These are phyloP conservation scores for Echium plantagineum DNA, from an alignment of 257 asterid species.

Conservation along the genomic window DNA sequence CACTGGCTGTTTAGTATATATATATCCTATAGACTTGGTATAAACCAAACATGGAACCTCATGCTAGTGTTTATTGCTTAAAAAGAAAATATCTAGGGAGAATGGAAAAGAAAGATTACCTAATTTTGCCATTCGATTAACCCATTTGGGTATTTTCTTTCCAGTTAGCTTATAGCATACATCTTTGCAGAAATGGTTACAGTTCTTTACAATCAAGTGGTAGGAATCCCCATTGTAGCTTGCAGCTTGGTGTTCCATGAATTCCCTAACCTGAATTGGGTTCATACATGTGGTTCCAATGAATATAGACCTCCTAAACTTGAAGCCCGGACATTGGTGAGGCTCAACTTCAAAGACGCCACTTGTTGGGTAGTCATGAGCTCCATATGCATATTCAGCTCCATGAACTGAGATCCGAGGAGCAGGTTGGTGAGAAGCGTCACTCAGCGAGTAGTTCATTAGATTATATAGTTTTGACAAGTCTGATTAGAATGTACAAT, in stretches of 20 bases:
- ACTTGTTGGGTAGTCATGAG: conserved; percentile 74
- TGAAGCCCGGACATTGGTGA: conserved; percentile 85
- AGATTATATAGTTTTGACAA: background rate
- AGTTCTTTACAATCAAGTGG: conserved; percentile 86
- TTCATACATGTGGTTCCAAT: conserved; percentile 65
- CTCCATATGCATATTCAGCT: conserved; percentile 89
- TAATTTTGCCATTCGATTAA: conserved; percentile 84
- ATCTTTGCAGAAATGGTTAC: conserved; percentile 93
- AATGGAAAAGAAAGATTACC: conserved; percentile 30
- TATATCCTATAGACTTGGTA: too few species aligned
- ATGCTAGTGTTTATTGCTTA: too few species aligned
- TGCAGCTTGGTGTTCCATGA: conserved; percentile 73
- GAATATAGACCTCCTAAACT: conserved; percentile 71
- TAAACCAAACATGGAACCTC: too few species aligned
- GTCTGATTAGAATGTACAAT: too few species aligned
- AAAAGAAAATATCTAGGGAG: background rate
- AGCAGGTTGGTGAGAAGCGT: background rate
- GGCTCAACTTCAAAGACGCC: conserved; percentile 97
- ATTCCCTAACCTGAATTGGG: conserved; percentile 58
- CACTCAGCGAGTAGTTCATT: background rate
- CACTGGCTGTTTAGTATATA: too few species aligned
- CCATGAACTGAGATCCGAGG: conserved; percentile 56
- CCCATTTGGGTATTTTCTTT: conserved; percentile 82
- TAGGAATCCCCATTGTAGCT: conserved; percentile 73
- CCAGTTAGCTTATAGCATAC: conserved; percentile 69